phyloP scores from a whole-genome alignment of 441 rosid species.

The Eutrema salsugineum region DNA sequence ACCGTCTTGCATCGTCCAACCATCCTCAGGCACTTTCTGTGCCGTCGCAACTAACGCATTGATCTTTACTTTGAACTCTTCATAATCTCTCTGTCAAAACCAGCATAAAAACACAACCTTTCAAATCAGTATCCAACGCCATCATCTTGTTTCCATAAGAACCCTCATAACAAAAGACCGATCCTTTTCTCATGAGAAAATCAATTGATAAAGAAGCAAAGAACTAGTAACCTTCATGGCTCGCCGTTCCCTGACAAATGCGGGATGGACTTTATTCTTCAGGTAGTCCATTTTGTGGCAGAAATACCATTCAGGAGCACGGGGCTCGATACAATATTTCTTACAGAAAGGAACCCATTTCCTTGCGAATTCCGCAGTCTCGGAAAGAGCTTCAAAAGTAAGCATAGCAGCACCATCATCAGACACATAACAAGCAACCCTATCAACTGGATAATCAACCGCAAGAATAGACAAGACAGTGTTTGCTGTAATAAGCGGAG shows the following conservation, averaged over 20 bases:
- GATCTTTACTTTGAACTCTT: slow-evolving; percentile 82
- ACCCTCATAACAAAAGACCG: not conserved
- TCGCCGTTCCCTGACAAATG: slow-evolving; percentile 78
- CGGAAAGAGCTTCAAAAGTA: slow-evolving; percentile 94
- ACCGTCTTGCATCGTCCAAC: slow-evolving; percentile 99
- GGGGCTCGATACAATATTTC: slow-evolving; percentile 79
- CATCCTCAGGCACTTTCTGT: slow-evolving; percentile 96
- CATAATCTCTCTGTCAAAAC: slow-evolving; percentile 82
- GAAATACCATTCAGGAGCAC: slow-evolving; percentile 98
- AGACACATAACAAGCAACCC: slow-evolving; percentile 93
- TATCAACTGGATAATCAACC: slow-evolving; percentile 93
- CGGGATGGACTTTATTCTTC: slow-evolving; percentile 75
- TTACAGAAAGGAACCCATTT: slow-evolving; percentile 99
- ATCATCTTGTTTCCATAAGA: not conserved
- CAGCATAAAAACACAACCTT: slow-evolving; percentile 8
- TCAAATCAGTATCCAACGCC: not conserved
- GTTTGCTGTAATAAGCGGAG: slow-evolving; percentile 96
- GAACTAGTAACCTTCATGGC: slow-evolving; percentile 73
- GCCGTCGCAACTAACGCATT: slow-evolving; percentile 88
- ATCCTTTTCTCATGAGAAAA: not conserved
- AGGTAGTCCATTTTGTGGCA: slow-evolving; percentile 81
- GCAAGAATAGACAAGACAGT: slow-evolving; percentile 94
- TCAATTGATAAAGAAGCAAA: slow-evolving; percentile 5
- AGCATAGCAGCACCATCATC: slow-evolving; percentile 99
- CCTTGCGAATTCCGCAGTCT: slow-evolving; percentile 92